Evolutionary conservation across 2,329 filamentous ascomycete species (phyloP).

Genomic region (Diaporthe sp.): DNA sequence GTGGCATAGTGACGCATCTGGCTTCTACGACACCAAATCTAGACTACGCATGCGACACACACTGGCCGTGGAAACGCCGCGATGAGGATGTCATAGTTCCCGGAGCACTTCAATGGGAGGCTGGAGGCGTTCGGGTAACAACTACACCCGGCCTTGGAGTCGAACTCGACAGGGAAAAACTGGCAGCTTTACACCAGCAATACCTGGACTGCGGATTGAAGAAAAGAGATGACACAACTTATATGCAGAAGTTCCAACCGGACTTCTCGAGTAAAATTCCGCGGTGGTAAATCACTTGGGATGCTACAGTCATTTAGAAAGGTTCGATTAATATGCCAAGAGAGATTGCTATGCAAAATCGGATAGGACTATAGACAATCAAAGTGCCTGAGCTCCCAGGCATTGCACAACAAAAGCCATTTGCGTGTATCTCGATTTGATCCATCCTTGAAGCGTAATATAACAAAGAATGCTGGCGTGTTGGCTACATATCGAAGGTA

Average conservation of each 20-base stretch:
- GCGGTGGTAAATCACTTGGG: constrained; percentile 47
- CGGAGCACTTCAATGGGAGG: constrained; percentile 52
- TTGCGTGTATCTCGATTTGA: too few relatives aligned
- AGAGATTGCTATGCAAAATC: too few relatives aligned
- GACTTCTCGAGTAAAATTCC: constrained; percentile 53
- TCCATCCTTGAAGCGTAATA: too few relatives aligned
- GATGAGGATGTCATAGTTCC: constrained; percentile 58
- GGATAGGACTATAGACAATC: too few relatives aligned
- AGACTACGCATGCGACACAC: constrained; percentile 60
- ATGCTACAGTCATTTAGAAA: too few relatives aligned
- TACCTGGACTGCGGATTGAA: constrained; percentile 55
- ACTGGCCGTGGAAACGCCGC: constrained; percentile 60
- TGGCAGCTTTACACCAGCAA: constrained; percentile 54
- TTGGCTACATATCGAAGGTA: too few relatives aligned
- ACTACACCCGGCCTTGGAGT: constrained; percentile 6
- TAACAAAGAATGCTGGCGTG: too few relatives aligned
- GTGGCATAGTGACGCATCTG: constrained; percentile 54
- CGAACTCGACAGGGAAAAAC: constrained; percentile 52
- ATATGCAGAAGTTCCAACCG: constrained; percentile 54
- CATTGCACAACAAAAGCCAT: too few relatives aligned
- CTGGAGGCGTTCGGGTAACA: neutral
- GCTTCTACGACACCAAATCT: constrained; percentile 57
- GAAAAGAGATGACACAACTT: constrained; percentile 55
- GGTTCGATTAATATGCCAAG: too few relatives aligned
- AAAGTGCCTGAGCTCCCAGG: too few relatives aligned